A percentile compares a stretch with the other conserved stretches of the same genome.
These are phyloP conservation scores for Pyrus bretschneideri DNA, from an alignment of 306 rosid species.

Conservation along the genomic window DNA sequence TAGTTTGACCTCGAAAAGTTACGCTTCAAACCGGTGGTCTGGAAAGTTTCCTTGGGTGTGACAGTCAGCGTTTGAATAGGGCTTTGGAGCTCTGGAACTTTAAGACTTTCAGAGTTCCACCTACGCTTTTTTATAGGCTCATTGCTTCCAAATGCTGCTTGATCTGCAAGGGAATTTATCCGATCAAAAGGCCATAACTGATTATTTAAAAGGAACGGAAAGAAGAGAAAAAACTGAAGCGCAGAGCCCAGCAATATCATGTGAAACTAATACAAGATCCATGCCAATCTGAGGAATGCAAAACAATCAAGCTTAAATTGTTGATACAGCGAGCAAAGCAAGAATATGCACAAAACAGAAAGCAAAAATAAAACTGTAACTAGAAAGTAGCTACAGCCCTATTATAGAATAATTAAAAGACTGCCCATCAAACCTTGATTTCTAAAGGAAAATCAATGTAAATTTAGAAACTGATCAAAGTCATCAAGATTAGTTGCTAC, in stretches of 20 bases:
- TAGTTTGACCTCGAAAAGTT: slow-evolving; percentile 70
- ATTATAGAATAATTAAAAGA: neutral
- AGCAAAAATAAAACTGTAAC: neutral
- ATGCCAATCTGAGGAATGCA: neutral
- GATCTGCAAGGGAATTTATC: slow-evolving; percentile 39
- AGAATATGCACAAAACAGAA: neutral
- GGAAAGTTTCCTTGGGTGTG: slow-evolving; percentile 51
- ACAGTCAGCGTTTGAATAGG: slow-evolving; percentile 37
- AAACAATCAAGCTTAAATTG: neutral
- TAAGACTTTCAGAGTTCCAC: slow-evolving; percentile 68
- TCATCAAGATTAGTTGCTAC: neutral
- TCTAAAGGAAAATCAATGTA: neutral
- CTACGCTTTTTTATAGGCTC: slow-evolving; percentile 89
- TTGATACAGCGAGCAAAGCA: no score
- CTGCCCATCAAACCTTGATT: neutral
- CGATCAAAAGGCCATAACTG: slow-evolving; percentile 1
- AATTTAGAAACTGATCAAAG: neutral
- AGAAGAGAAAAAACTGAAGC: neutral
- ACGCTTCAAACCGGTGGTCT: slow-evolving; percentile 38
- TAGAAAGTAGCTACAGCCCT: neutral
- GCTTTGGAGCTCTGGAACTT: slow-evolving; percentile 53
- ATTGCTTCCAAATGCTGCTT: slow-evolving; percentile 44
- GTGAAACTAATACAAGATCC: neutral
- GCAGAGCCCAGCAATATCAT: neutral
- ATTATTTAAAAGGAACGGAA: neutral